Evolutionary conservation across 208 protist genomes (phyloP), one percentile per base, ranked within the genome.

Genomic region (Phytomonas sp.): DNA sequence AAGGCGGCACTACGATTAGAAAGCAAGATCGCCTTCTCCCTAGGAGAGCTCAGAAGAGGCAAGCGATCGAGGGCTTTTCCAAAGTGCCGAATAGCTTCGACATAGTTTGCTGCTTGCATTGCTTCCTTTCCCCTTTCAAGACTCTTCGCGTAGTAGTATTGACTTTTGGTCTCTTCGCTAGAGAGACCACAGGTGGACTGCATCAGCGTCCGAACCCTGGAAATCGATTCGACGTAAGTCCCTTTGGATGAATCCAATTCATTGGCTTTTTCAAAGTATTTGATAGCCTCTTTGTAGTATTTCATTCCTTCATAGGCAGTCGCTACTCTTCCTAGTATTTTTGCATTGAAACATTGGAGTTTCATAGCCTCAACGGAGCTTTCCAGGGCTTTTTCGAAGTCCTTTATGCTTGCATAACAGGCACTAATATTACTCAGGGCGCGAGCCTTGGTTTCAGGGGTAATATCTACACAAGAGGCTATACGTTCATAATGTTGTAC

Each of bases 341-440:
- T 86, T 29, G 76, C 79, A 69, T 86, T 87, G 26, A 33, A 10
- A 1, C 79, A 75, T 62, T 93, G 77, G 32, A 93, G 29, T 23
- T 65, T 61, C 12, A 93, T 45, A 26, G 79, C 83, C 66, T 86
- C 63, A 64, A 80, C 68, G 5, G 90, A 87, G 45, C 71, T 75
- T 29, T 70, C 72, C 29, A 89, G 75, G 0, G 90, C 81, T 14
- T 76, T 83, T 12, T 56, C 31, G 69, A 85, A 95, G 68, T 90
- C 74, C 30, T 83, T 63, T 36, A 82, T 33, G 14, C 84, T 74
- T 12, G 87, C 88, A 67, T 90, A 88, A 69, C 90, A 95, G 0
- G 80, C 87, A 63, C 90, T 95, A 45, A 86, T 78, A 72, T 95
- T 95, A 74, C 81, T 91, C 32, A 85, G 72, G 4, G 88, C 90